Conservation (phyloP, 2,329 filamentous ascomycete genomes). For the Sclerotinia sclerotiorum region DNA sequence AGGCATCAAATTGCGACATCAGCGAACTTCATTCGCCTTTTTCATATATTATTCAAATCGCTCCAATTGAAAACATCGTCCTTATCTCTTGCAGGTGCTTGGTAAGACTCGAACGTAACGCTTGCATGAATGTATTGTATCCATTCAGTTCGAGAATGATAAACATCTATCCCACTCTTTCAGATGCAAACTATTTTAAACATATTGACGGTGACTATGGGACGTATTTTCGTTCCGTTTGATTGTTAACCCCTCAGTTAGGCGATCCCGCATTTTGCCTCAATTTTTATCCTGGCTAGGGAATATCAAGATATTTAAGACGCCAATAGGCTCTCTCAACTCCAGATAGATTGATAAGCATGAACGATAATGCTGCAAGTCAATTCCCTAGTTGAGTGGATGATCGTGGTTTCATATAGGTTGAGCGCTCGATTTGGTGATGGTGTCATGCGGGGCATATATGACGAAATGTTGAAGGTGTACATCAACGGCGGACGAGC, state of each 20-base stretch:
- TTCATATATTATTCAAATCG: background rate
- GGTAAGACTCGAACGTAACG: background rate
- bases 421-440: conserved; percentile 13
- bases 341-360: background rate
- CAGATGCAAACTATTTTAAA: background rate
- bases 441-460: conserved; percentile 30
- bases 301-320: background rate
- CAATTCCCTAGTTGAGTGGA: background rate
- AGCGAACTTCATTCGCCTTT: background rate
- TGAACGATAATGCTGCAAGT: background rate
- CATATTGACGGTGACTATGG: conserved; percentile 16
- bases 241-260: conserved; percentile 11
- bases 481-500: background rate
- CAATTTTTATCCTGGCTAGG: background rate
- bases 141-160: background rate
- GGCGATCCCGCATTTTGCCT: background rate
- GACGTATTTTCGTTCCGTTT: conserved; percentile 1
- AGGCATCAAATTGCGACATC: background rate
- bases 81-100: background rate
- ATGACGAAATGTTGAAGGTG: conserved; percentile 26
- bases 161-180: conserved; percentile 6
- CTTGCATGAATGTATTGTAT: background rate
- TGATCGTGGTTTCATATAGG: conserved; percentile 7
- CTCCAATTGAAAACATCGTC: conserved; percentile 2
- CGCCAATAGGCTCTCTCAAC: background rate